Conservation (phyloP, 2,329 filamentous ascomycete genomes). For the Xylariales sp. region DNA sequence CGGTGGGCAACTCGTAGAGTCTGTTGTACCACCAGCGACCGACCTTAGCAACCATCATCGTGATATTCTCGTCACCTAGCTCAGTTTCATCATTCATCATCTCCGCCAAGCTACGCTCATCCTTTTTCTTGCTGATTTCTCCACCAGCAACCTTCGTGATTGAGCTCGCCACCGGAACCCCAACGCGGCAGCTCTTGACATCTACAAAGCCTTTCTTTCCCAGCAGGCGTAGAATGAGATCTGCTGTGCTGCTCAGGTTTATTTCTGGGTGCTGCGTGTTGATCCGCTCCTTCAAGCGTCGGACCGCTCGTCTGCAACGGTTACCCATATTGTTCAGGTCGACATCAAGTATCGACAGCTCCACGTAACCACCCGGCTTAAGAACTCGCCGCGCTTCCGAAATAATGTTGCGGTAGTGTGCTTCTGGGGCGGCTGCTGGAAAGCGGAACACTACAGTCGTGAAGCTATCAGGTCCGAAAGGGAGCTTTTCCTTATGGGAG, state of each 20-base stretch:
- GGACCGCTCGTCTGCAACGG: conserved; percentile 62
- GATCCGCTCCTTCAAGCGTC: conserved; percentile 67
- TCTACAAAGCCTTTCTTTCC: conserved; percentile 66
- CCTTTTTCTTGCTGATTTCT: conserved; percentile 30
- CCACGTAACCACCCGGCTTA: conserved; percentile 74
- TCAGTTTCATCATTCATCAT: conserved; percentile 69
- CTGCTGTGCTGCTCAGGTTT: conserved; percentile 55
- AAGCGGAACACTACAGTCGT: conserved; percentile 74
- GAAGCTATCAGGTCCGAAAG: conserved; percentile 73
- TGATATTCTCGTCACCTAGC: conserved; percentile 77
- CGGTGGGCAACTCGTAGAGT: conserved; percentile 74
- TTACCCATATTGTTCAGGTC: conserved; percentile 82
- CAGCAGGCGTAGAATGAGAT: conserved; percentile 61
- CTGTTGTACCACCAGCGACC: conserved; percentile 95
- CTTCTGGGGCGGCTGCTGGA: conserved; percentile 63
- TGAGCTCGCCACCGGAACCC: conserved; percentile 64
- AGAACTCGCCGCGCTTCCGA: conserved; percentile 74
- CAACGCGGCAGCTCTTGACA: conserved; percentile 72
- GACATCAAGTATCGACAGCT: conserved; percentile 72
- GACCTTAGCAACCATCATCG: conserved; percentile 86
- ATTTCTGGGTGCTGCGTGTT: conserved; percentile 55
- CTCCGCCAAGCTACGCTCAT: conserved; percentile 60
- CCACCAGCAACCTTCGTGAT: conserved; percentile 25
- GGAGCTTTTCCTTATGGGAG: conserved; percentile 62
- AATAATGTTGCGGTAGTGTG: conserved; percentile 66